A percentile compares a stretch with the other conserved stretches of the same genome.
Conservation (phyloP, 2,329 filamentous ascomycete species). For the Neurospora sp. region DNA sequence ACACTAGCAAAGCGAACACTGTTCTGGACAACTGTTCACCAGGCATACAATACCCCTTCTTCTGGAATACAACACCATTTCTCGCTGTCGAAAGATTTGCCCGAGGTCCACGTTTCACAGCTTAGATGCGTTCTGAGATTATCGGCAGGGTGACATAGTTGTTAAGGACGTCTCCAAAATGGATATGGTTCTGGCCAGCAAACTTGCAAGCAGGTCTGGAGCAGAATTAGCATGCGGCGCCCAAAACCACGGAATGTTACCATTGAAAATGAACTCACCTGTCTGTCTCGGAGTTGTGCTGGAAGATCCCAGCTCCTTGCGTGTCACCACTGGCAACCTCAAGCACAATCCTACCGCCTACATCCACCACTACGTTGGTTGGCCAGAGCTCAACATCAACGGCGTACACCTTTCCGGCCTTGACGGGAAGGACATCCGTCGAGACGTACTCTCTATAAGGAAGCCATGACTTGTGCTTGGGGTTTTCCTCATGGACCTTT, state of each 20-base stretch:
- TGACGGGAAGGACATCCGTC: constrained; percentile 44
- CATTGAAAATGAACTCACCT: constrained; percentile 11
- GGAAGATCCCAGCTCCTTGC: constrained; percentile 47
- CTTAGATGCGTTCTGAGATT: constrained; percentile 26
- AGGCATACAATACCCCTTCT: background rate
- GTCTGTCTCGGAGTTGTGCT: constrained; percentile 40
- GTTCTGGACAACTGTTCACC: background rate
- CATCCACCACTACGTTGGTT: constrained; percentile 50
- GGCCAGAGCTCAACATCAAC: constrained; percentile 58
- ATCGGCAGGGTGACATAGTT: constrained; percentile 45
- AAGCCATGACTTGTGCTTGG: constrained; percentile 41
- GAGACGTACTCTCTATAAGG: constrained; percentile 49
- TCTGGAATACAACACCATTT: background rate
- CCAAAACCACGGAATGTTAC: background rate
- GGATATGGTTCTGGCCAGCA: constrained; percentile 46
- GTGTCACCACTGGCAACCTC: constrained; percentile 48
- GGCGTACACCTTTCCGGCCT: constrained; percentile 42
- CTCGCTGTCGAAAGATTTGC: background rate
- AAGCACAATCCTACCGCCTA: constrained; percentile 42
- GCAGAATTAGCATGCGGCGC: background rate
- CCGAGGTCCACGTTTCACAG: background rate
- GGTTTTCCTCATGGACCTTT: constrained; percentile 39
- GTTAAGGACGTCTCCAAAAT: constrained; percentile 36
- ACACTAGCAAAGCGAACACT: background rate
- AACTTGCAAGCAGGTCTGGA: constrained; percentile 33